Evolutionary conservation across 345 rosid genomes (phyloP), one percentile per base, ranked within the genome.

Genomic region (Populus ilicifolia): DNA sequence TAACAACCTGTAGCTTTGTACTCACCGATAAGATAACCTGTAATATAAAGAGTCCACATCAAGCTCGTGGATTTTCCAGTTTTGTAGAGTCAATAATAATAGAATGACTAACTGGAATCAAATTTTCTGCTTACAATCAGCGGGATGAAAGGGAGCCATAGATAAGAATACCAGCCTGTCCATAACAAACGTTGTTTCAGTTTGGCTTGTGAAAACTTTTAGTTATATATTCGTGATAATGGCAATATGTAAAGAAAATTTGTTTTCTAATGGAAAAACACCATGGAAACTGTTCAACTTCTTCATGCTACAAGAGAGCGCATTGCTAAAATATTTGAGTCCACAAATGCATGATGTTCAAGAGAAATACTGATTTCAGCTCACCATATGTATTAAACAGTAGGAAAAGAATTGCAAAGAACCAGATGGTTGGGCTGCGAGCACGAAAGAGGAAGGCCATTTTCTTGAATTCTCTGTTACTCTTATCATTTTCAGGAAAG

Each of bases 111-210:
- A 46, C 6, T 46, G 18, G 10, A 33, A 66, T 21, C 36, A 50
- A 16, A 30, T 30, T 14, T 48, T 16, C 11, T 8, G 39, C 98
- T 95, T 90, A 96, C 99, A 79, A 92, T 1, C 74, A 96, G 81
- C 23, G 99, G 94, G 74, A 93, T 41, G 73, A 92, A 91, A 30
- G 99, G 99, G 35, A 93, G 72, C 99, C 99, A 96, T 0, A 85
- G 83, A 77, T 88, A 90, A 16, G 99, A 83, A 69, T 66, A 46
- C 92, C 85, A 88, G 80, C 96, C 98, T 96, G 88, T 64, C 18
- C 8, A 64, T 29, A 48, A 38, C 13, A 70, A 17, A 38, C 41
- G 14, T 74, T 66, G 7, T 70, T 0, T 46, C 18, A 46, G 12
- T 43, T 43, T 43, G 46, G 46, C 46, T 43, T 11, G 46, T 13